Evolutionary conservation across 352 stramenopile species (phyloP).

Genomic region (Blastocystis sp.): DNA sequence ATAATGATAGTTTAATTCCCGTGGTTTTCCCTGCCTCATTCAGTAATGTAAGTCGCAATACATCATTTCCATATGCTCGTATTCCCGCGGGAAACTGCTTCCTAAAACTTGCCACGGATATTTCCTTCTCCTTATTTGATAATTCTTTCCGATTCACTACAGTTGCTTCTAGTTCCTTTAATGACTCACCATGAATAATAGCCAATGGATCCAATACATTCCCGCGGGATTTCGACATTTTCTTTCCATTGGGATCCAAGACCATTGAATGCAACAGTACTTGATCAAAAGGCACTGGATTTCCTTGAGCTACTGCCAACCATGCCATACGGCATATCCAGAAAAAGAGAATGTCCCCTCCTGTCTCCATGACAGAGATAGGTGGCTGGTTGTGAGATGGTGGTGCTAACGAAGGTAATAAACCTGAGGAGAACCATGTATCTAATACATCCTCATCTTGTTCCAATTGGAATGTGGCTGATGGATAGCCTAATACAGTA

Average conservation of each 20-base stretch:
- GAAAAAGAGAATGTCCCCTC: conserved; percentile 99
- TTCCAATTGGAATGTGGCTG: conserved; percentile 63
- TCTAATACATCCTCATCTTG: conserved; percentile 98
- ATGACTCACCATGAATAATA: conserved; percentile 69
- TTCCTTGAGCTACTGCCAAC: conserved; percentile 90
- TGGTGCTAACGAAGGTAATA: conserved; percentile 84
- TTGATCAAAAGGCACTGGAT: conserved; percentile 88
- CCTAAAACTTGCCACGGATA: conserved; percentile 22
- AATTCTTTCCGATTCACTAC: conserved; percentile 41
- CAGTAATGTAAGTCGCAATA: conserved; percentile 75
- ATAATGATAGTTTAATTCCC: conserved; percentile 83
- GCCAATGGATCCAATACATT: conserved; percentile 96
- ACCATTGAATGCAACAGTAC: conserved; percentile 96
- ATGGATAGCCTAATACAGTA: background rate
- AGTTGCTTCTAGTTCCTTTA: conserved; percentile 6
- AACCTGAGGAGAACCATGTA: conserved; percentile 92
- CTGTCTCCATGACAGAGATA: conserved; percentile 91
- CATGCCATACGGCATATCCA: conserved; percentile 96
- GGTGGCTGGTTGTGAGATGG: conserved; percentile 69
- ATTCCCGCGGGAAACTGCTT: conserved; percentile 62
- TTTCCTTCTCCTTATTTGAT: conserved; percentile 41
- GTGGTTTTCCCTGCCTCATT: conserved; percentile 66
- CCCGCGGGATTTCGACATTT: conserved; percentile 98
- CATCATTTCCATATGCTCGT: conserved; percentile 74
- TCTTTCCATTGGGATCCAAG: conserved; percentile 90